These are phyloP conservation scores for Rubia balearica DNA, from an alignment of 305 asterid genomes.

Conservation along the genomic window DNA sequence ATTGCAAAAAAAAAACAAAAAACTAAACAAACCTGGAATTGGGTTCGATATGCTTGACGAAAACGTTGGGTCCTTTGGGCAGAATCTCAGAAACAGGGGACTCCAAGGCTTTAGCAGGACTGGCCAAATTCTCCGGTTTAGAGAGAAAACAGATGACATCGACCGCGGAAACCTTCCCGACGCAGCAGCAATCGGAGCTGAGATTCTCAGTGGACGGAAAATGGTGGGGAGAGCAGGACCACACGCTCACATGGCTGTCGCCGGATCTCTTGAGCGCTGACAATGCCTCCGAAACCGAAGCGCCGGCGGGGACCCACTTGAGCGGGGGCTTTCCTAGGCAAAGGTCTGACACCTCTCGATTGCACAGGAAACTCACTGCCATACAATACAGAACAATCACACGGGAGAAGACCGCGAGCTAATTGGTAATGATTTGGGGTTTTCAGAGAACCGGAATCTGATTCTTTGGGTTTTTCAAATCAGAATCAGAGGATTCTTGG, in stretches of 20 bases:
- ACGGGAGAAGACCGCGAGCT: conserved; percentile 13
- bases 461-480: neutral
- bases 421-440: neutral
- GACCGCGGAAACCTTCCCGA: conserved; percentile 58
- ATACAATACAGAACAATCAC: conserved; percentile 5
- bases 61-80: conserved; percentile 25
- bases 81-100: conserved; percentile 42
- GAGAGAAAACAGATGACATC: conserved; percentile 62
- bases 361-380: neutral
- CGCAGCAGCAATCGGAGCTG: conserved; percentile 30
- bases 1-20: neutral
- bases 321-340: neutral
- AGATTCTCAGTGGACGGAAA: conserved; percentile 6
- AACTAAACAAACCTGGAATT: conserved; percentile 46
- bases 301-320: conserved; percentile 24
- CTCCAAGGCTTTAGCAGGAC: conserved; percentile 58
- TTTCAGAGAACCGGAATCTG: neutral
- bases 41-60: conserved; percentile 55
- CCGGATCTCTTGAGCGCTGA: conserved; percentile 43
- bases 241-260: conserved; percentile 51
- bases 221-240: conserved; percentile 33
- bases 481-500: neutral
- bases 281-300: conserved; percentile 47
- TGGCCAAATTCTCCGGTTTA: conserved; percentile 41
- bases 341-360: neutral